phyloP scores from a whole-genome alignment of 2,329 filamentous ascomycete species.

The Ophiostoma sp. region DNA sequence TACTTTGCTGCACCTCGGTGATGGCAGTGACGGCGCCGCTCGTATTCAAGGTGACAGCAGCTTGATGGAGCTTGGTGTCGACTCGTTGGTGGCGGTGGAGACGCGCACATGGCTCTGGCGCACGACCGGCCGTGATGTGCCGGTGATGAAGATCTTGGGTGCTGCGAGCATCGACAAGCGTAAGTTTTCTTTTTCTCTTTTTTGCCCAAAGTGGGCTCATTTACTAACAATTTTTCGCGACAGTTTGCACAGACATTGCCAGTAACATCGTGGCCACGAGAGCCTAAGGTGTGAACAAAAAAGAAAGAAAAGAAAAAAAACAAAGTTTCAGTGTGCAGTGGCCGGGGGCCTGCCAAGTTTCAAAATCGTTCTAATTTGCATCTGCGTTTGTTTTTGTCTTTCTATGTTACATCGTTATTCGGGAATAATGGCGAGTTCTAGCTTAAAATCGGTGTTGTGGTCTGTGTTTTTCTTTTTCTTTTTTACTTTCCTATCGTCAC shows the following conservation, averaged over 20 bases:
- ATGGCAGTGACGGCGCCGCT: not conserved
- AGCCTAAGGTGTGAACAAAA: not conserved
- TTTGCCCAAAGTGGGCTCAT: not conserved
- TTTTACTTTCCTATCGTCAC: not conserved
- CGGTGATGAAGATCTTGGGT: constrained; percentile 48
- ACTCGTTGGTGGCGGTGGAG: constrained; percentile 45
- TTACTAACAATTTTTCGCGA: not conserved
- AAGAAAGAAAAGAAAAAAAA: too few species aligned
- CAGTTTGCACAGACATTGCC: constrained; percentile 11
- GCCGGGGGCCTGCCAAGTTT: not conserved
- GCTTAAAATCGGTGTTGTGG: not conserved
- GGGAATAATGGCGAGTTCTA: not conserved
- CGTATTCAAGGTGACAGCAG: constrained; percentile 37
- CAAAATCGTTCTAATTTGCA: not conserved
- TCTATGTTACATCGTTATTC: not conserved
- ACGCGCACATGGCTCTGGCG: constrained; percentile 50
- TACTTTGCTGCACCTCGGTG: constrained; percentile 36
- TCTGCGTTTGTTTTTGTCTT: not conserved
- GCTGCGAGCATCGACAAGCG: constrained; percentile 35
- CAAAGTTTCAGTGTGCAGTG: not conserved
- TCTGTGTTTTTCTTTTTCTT: too few species aligned
- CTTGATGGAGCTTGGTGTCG: constrained; percentile 43
- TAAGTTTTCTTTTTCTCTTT: constrained; percentile 16
- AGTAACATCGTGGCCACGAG: not conserved
- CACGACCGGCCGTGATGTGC: constrained; percentile 44